These are phyloP conservation scores for Fomitopsis pinicola DNA, from an alignment of 1,284 basidiomycete species.

Conservation along the genomic window DNA sequence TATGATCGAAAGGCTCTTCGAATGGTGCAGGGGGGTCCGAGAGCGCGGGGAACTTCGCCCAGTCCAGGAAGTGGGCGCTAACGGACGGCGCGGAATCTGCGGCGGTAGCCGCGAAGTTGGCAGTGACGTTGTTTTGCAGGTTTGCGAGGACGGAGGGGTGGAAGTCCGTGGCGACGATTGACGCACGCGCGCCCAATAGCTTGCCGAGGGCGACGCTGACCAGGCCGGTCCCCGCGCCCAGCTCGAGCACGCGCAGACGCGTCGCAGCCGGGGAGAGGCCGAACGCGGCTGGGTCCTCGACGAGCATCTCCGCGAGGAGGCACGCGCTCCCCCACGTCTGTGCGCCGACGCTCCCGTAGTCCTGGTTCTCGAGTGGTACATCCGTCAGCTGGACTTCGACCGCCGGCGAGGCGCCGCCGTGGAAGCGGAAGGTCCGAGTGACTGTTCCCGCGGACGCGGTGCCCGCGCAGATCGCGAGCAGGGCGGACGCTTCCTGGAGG, in stretches of 20 bases:
- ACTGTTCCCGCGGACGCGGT: conserved; percentile 36
- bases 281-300: conserved; percentile 53
- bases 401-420: conserved; percentile 9
- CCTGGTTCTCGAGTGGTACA: conserved; percentile 67
- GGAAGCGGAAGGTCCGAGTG: conserved; percentile 39
- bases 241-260: conserved; percentile 65
- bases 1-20: conserved; percentile 54
- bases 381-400: conserved; percentile 60
- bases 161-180: conserved; percentile 77
- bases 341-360: conserved; percentile 77
- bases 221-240: conserved; percentile 87
- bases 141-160: conserved; percentile 74
- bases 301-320: conserved; percentile 76
- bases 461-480: conserved; percentile 36
- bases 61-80: conserved; percentile 51
- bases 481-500: conserved; percentile 49
- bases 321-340: conserved; percentile 92
- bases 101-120: conserved; percentile 45
- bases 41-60: conserved; percentile 48
- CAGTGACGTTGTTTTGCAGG: conserved; percentile 59
- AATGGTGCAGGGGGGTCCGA: conserved; percentile 15
- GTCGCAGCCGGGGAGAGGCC: conserved; percentile 28
- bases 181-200: conserved; percentile 33
- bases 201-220: conserved; percentile 68
- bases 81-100: conserved; percentile 20